Conservation (phyloP, 139 green algal genomes). For the Chlamydomonas urium region DNA sequence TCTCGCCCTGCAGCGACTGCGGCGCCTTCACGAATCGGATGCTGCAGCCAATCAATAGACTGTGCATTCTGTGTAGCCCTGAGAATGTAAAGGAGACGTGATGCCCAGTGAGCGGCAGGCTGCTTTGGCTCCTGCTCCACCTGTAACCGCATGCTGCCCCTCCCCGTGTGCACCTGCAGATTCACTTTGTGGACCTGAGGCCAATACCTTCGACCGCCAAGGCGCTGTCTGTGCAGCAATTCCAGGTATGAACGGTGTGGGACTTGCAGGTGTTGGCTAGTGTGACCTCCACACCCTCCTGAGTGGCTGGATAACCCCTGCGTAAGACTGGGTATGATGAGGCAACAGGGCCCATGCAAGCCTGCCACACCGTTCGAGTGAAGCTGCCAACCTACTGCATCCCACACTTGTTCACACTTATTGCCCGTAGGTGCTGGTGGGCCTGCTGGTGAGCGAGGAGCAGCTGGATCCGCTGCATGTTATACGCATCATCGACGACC, state of each 20-base stretch:
- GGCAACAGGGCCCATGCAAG: neutral
- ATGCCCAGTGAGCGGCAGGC: too few relatives aligned
- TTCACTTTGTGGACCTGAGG: constrained; percentile 48
- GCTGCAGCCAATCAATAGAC: too few relatives aligned
- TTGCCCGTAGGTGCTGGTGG: constrained; percentile 21
- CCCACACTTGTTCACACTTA: constrained; percentile 8
- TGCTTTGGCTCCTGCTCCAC: too few relatives aligned
- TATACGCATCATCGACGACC: constrained; percentile 11
- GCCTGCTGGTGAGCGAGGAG: constrained; percentile 8
- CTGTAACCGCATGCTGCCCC: too few relatives aligned
- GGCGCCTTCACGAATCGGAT: too few relatives aligned
- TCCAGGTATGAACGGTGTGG: constrained; percentile 20
- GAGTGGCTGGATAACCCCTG: neutral
- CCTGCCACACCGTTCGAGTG: neutral
- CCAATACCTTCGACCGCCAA: constrained; percentile 16
- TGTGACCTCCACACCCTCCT: too few relatives aligned
- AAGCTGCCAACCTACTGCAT: neutral
- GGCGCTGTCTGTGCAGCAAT: constrained; percentile 19
- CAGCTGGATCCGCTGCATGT: constrained; percentile 28
- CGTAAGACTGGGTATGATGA: neutral
- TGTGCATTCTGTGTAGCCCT: too few relatives aligned
- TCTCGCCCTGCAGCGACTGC: too few relatives aligned
- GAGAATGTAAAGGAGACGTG: too few relatives aligned
- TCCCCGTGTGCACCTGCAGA: too few relatives aligned
- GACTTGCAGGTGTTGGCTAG: too few relatives aligned